Conservation (phyloP, 768 basidiomycete genomes). For the Phaffia tasmanica region DNA sequence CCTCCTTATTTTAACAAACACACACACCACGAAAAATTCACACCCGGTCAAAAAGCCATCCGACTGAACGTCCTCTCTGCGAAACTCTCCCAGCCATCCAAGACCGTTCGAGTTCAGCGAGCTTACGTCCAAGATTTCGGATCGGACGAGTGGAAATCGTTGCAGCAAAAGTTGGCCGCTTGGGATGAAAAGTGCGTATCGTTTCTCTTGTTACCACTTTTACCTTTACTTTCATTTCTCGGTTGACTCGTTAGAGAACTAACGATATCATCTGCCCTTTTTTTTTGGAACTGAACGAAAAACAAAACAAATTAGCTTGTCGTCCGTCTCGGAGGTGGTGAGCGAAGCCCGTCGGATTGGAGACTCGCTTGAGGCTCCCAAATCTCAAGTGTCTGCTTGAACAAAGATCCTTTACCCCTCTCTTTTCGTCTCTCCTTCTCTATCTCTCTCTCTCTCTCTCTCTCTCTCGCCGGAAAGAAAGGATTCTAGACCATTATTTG, state of each 20-base stretch:
- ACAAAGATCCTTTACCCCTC: neutral
- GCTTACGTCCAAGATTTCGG: conserved; percentile 67
- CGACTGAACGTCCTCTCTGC: conserved; percentile 66
- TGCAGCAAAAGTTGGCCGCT: conserved; percentile 60
- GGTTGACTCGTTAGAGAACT: too few relatives aligned
- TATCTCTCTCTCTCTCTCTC: neutral
- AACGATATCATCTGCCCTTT: too few relatives aligned
- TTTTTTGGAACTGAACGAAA: too few relatives aligned
- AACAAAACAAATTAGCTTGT: too few relatives aligned
- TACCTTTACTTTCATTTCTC: neutral
- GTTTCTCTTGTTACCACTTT: neutral
- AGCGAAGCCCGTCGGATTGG: conserved; percentile 22
- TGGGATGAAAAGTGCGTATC: conserved; percentile 63
- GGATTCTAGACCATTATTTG: too few relatives aligned
- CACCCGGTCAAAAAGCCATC: conserved; percentile 48
- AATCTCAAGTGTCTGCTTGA: too few relatives aligned
- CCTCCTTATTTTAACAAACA: neutral
- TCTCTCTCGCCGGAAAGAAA: neutral
- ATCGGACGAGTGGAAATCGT: conserved; percentile 62
- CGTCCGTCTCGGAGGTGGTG: conserved; percentile 19
- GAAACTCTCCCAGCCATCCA: conserved; percentile 69
- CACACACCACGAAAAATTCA: neutral
- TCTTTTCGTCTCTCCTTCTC: neutral
- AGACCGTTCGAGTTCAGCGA: conserved; percentile 59
- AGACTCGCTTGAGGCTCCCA: neutral